Percentiles rank a stretch among this genome's conserved stretches.
Evolutionary conservation across 768 basidiomycete species (phyloP).

Genomic region (Clitopilus passeckerianus): DNA sequence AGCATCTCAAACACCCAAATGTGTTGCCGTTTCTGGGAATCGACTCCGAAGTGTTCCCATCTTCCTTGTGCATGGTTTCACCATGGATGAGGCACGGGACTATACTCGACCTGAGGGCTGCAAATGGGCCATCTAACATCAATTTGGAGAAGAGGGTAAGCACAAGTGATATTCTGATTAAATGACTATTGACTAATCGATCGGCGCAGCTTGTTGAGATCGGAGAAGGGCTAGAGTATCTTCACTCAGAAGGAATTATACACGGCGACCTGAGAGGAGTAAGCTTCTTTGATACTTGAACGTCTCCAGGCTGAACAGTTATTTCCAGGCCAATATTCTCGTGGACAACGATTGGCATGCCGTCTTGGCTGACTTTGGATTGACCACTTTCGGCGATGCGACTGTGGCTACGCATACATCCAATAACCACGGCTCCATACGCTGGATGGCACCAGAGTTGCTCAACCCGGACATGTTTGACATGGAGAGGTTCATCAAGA

Average conservation of each 20-base stretch:
- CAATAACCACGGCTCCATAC: constrained; percentile 17
- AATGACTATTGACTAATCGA: background rate
- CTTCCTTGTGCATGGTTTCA: constrained; percentile 19
- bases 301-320: background rate
- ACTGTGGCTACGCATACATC: constrained; percentile 18
- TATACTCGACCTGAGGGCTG: constrained; percentile 14
- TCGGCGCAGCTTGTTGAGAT: constrained; percentile 14
- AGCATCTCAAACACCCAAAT: constrained; percentile 18
- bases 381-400: constrained; percentile 22
- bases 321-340: constrained; percentile 24
- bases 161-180: background rate
- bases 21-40: constrained; percentile 23
- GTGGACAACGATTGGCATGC: constrained; percentile 23
- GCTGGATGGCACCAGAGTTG: constrained; percentile 34
- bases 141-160: constrained; percentile 11
- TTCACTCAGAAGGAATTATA: constrained; percentile 15
- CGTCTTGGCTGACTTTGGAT: constrained; percentile 29
- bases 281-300: background rate
- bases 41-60: constrained; percentile 15
- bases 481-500: constrained; percentile 14
- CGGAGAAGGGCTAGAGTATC: constrained; percentile 15
- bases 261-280: constrained; percentile 19
- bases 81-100: constrained; percentile 24
- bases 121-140: constrained; percentile 12
- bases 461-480: constrained; percentile 23